A percentile compares a stretch with the other conserved stretches of the same genome.
Conservation (phyloP, 441 rosid species). For the Capsella rubella region DNA sequence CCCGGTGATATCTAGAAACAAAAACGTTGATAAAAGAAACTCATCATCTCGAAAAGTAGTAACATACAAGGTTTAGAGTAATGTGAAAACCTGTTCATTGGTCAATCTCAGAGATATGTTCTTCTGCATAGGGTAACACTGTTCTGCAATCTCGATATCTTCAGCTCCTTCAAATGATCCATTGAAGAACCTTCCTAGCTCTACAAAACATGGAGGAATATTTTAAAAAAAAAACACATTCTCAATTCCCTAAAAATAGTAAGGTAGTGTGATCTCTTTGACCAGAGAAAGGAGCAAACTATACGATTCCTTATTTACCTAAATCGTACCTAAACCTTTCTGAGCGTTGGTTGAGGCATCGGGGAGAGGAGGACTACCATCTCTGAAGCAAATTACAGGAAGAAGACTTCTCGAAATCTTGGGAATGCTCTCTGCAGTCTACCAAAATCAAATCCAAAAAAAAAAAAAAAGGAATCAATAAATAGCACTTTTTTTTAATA, state of each 20-base stretch:
- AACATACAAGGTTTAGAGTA: neutral
- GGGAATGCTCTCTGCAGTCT: conserved; percentile 59
- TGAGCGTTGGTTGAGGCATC: conserved; percentile 64
- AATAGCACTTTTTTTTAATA: neutral
- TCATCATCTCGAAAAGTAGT: conserved; percentile 12
- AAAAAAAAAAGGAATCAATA: too few species aligned
- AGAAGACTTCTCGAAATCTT: conserved; percentile 60
- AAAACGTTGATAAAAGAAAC: conserved; percentile 32
- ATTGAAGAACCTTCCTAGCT: conserved; percentile 56
- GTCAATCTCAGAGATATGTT: conserved; percentile 69
- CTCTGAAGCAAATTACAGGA: conserved; percentile 89
- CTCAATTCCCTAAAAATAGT: conserved; percentile 14
- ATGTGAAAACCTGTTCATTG: conserved; percentile 78
- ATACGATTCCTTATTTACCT: conserved; percentile 22
- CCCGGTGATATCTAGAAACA: conserved; percentile 80
- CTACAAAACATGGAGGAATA: conserved; percentile 31
- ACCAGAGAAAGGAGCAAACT: conserved; percentile 24
- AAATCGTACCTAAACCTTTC: conserved; percentile 61
- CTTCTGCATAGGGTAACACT: conserved; percentile 89
- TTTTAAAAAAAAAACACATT: neutral
- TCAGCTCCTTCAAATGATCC: conserved; percentile 61
- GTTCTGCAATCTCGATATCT: conserved; percentile 66
- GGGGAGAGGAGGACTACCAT: conserved; percentile 94
- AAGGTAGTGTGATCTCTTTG: conserved; percentile 12
- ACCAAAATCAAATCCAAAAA: conserved; percentile 7